Percentiles rank a stretch among this genome's conserved stretches.
Evolutionary conservation across 2,329 filamentous ascomycete species (phyloP).

Genomic region (Helminthosporium solani): DNA sequence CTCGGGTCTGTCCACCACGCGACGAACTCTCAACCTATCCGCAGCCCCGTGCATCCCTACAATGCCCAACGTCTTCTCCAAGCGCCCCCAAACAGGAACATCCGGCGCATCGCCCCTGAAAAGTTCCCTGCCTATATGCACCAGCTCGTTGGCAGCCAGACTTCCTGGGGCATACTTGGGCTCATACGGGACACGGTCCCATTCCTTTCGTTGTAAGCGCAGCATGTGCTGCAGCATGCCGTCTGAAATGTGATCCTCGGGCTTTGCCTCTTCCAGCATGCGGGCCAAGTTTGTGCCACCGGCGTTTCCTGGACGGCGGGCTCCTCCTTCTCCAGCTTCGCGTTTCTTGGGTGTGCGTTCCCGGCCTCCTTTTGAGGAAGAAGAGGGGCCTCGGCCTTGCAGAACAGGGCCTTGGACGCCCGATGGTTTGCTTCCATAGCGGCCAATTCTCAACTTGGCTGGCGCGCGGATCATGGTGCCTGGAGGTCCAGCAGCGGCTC

Average conservation of each 20-base stretch:
- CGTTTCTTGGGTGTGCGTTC: constrained; percentile 23
- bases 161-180: constrained; percentile 39
- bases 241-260: constrained; percentile 23
- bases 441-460: constrained; percentile 23
- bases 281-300: constrained; percentile 3
- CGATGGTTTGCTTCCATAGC: constrained; percentile 4
- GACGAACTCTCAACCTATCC: constrained; percentile 24
- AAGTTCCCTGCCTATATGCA: constrained; percentile 33
- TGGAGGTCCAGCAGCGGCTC: constrained; percentile 14
- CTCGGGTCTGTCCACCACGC: constrained; percentile 11
- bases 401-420: constrained; percentile 26
- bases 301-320: not conserved
- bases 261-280: constrained; percentile 4
- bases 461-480: constrained; percentile 37
- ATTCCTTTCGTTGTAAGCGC: constrained; percentile 37
- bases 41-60: constrained; percentile 39
- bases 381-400: constrained; percentile 18
- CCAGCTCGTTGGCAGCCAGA: constrained; percentile 32
- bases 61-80: constrained; percentile 34
- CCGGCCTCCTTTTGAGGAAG: constrained; percentile 1
- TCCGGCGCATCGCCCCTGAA: constrained; percentile 35
- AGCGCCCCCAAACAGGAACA: constrained; percentile 28
- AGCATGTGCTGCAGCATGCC: constrained; percentile 36
- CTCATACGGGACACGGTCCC: constrained; percentile 38
- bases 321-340: constrained; percentile 10